These are phyloP conservation scores for Globisporangium camurandrum DNA, from an alignment of 352 stramenopile genomes.

Conservation along the genomic window DNA sequence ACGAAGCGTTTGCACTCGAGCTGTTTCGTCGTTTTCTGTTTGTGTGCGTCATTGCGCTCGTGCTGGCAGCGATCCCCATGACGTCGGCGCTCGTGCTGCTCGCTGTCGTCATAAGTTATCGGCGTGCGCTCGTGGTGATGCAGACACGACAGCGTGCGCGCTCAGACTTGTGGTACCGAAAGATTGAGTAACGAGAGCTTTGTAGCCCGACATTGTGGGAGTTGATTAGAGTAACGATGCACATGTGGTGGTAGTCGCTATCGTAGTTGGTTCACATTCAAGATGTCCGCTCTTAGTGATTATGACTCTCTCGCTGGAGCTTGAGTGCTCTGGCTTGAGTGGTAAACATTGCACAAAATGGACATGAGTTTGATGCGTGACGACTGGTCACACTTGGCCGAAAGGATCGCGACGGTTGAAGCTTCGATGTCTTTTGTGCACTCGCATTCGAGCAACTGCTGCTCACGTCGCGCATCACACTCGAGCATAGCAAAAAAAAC, in stretches of 20 bases:
- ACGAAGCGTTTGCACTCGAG: conserved; percentile 7
- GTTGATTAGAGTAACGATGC: too few species aligned
- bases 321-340: too few species aligned
- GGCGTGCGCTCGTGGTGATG: conserved; percentile 17
- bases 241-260: background rate
- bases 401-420: background rate
- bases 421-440: background rate
- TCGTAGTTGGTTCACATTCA: too few species aligned
- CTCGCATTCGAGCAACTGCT: background rate
- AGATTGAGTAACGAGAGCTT: conserved; percentile 9
- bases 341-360: too few species aligned
- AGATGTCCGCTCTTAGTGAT: too few species aligned
- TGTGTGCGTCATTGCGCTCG: conserved; percentile 6
- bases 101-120: conserved; percentile 1
- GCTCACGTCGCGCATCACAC: background rate
- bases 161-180: conserved; percentile 13
- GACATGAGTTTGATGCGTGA: too few species aligned
- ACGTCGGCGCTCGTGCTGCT: background rate
- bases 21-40: conserved; percentile 10
- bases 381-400: too few species aligned
- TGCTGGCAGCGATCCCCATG: conserved; percentile 9
- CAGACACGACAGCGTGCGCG: conserved; percentile 7
- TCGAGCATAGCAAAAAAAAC: too few species aligned
- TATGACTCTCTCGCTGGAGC: too few species aligned
- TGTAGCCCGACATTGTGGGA: background rate